Percentiles rank a stretch among this genome's conserved stretches.
Conservation (phyloP, 768 basidiomycete genomes). For the Cystoderma amianthinum region DNA sequence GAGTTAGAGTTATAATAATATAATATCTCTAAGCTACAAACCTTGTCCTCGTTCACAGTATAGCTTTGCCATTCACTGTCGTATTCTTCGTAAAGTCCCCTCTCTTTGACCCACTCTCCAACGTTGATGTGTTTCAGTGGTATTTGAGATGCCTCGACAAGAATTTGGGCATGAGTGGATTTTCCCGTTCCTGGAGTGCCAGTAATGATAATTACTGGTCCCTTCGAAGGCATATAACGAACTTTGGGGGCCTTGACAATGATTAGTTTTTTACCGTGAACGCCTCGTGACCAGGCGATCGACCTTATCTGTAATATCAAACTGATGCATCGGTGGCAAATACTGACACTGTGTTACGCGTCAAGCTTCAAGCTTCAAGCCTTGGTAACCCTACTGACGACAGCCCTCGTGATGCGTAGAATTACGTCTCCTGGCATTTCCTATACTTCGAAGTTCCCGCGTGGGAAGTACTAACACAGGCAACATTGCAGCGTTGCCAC, state of each 20-base stretch:
- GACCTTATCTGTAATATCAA: too few species aligned
- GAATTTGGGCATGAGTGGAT: conserved; percentile 85
- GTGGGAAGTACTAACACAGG: too few species aligned
- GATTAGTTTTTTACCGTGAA: too few species aligned
- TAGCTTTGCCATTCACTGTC: conserved; percentile 96
- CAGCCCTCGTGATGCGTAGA: too few species aligned
- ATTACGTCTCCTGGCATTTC: not conserved
- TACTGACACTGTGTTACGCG: too few species aligned
- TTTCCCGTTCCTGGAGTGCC: conserved; percentile 97
- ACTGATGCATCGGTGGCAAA: too few species aligned
- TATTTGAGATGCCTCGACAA: conserved; percentile 63
- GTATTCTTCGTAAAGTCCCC: conserved; percentile 72
- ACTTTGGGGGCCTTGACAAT: too few species aligned
- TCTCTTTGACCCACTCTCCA: conserved; percentile 84
- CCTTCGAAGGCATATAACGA: conserved; percentile 14
- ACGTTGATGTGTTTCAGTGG: conserved; percentile 83
- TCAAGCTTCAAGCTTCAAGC: too few species aligned
- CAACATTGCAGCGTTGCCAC: too few species aligned
- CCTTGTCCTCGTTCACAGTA: conserved; percentile 94
- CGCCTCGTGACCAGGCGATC: too few species aligned
- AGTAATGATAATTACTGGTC: conserved; percentile 77
- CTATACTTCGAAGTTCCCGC: too few species aligned
- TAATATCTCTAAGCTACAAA: conserved; percentile 22
- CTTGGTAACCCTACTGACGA: too few species aligned
- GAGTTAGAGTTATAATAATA: conserved; percentile 6